Conservation (phyloP, 148 eudicot genomes). For the Persicaria tinctoria region DNA sequence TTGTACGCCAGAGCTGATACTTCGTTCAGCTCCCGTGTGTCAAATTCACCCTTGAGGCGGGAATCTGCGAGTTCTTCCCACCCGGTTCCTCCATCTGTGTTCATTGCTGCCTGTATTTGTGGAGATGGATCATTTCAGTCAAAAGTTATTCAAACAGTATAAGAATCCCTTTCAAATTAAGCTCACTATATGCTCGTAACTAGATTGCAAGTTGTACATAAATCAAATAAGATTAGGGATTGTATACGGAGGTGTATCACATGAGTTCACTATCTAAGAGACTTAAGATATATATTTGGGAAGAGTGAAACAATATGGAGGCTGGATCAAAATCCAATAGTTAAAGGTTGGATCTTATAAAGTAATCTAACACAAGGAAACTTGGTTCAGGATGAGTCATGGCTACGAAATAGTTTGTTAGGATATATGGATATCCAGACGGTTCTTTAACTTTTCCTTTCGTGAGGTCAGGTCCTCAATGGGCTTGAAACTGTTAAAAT, state of each 20-base stretch:
- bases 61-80: slow-evolving; percentile 92
- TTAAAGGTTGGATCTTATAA: too few relatives aligned
- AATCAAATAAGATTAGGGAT: too few relatives aligned
- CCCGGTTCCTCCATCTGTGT: slow-evolving; percentile 66
- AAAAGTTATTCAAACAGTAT: background rate
- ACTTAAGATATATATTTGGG: too few relatives aligned
- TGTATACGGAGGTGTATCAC: too few relatives aligned
- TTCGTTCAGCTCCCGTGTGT: slow-evolving; percentile 61
- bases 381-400: background rate
- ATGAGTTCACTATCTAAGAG: too few relatives aligned
- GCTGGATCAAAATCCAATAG: too few relatives aligned
- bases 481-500: background rate
- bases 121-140: background rate
- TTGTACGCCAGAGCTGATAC: slow-evolving; percentile 77
- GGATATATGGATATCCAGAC: background rate
- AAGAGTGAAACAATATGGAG: too few relatives aligned
- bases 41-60: slow-evolving; percentile 64
- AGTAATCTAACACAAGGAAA: background rate
- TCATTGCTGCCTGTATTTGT: slow-evolving; percentile 73
- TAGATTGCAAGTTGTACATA: background rate
- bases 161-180: background rate
- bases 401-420: background rate
- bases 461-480: background rate
- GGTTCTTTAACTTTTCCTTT: background rate
- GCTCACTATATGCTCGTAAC: background rate